Evolutionary conservation across 768 basidiomycete genomes (phyloP), one percentile per base, ranked within the genome.

Genomic region (Collybia nuda): DNA sequence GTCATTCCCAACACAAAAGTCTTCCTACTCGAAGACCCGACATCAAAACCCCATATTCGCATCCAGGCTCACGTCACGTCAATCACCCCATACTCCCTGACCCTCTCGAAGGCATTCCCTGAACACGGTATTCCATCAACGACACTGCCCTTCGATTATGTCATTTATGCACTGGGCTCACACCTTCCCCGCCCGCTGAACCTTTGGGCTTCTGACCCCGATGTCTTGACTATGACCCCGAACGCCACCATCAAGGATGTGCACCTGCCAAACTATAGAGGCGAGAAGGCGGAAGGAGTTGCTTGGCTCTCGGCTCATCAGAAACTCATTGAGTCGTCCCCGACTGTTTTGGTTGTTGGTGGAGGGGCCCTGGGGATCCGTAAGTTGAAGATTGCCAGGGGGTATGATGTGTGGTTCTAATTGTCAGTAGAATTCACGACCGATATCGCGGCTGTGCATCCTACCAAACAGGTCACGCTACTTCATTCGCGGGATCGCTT

Each of bases 331-430:
- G 66, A 75, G 46, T 64, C 61, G 2, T 74, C 83, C 0, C 66
- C 62, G 1, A 78, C 73, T 37, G 73, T 90, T 3, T 74, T 88
- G 6, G 75, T 89, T 12, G 77, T 88, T 2, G 88, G 88, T 1
- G 87, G 85, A 9, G 88, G 88, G 0, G 84, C 88, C 0, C 75
- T 89, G 7, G 88, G 87, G 2, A 80, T 89, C 22, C 84, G 85
- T 86, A 61, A 56, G 82, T 74, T 22, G 37, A n/a, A 11, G 14
- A 11, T 11, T 5, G 9, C 3, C 14, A 15, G n/a, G 35, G 38
- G 4, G 17, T 5, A 24, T 46, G 35, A 45, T 49, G 17, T 15
- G 40, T 9, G 18, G 9, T 45, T 45, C 53, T 45, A 43, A 50
- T 54, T 45, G 50, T 26, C 7, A 3, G 24, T 7, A 84, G 82